Conservation (phyloP, 2,329 filamentous ascomycete species). For the Neofusicoccum parvum region DNA sequence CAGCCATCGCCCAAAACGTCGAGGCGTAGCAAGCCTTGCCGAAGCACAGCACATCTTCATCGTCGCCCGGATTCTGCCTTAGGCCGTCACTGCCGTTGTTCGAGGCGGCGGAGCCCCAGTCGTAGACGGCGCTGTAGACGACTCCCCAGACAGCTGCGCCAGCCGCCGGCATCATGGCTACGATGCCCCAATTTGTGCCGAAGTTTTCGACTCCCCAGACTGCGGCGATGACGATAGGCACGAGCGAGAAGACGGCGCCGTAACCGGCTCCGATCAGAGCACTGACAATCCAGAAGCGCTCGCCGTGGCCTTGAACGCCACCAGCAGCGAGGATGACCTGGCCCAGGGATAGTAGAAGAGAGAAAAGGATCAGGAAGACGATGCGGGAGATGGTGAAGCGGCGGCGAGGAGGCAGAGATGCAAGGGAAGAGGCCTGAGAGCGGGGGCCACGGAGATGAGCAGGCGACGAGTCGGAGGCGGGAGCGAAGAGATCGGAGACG, state of each 20-base stretch:
- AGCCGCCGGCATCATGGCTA: slow-evolving; percentile 85
- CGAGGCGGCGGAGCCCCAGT: slow-evolving; percentile 37
- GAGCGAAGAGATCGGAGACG: slow-evolving; percentile 84
- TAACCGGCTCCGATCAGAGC: slow-evolving; percentile 87
- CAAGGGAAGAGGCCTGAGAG: slow-evolving; percentile 45
- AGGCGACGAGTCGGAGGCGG: slow-evolving; percentile 48
- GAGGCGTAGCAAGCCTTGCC: slow-evolving; percentile 78
- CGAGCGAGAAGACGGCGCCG: slow-evolving; percentile 85
- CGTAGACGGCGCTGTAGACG: slow-evolving; percentile 82
- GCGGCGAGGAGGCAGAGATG: slow-evolving; percentile 34
- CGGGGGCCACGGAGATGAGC: slow-evolving; percentile 52
- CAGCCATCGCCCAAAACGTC: slow-evolving; percentile 84
- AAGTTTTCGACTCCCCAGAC: slow-evolving; percentile 99
- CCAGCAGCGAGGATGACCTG: slow-evolving; percentile 79
- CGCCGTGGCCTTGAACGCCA: slow-evolving; percentile 69
- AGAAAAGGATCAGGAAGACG: slow-evolving; percentile 75
- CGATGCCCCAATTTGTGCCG: slow-evolving; percentile 95
- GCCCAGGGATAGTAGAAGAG: slow-evolving; percentile 70
- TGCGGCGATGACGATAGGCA: slow-evolving; percentile 90
- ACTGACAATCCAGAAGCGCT: slow-evolving; percentile 84
- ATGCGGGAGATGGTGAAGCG: slow-evolving; percentile 73
- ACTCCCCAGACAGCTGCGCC: slow-evolving; percentile 90
- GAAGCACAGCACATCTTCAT: slow-evolving; percentile 69
- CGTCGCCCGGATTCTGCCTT: slow-evolving; percentile 56
- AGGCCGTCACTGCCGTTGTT: not conserved